Conservation (phyloP, 768 basidiomycete genomes). For the Steccherinum ochraceum region DNA sequence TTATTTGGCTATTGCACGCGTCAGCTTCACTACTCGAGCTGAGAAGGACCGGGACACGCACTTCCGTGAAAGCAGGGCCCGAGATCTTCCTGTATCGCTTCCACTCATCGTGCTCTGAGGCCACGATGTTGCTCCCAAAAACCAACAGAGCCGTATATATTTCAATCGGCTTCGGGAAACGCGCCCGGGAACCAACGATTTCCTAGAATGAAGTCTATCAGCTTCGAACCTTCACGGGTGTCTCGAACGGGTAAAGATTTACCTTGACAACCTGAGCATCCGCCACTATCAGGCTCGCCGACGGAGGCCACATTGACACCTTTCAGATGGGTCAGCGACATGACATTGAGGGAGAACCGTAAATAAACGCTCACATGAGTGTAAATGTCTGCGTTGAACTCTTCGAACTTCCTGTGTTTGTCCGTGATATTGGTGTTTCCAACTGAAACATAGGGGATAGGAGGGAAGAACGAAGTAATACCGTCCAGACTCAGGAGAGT, state of each 20-base stretch:
- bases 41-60: too few relatives aligned
- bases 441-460: slow-evolving; percentile 6
- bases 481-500: slow-evolving; percentile 8
- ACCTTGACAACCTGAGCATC: slow-evolving; percentile 13
- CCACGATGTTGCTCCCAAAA: slow-evolving; percentile 60
- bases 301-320: too few relatives aligned
- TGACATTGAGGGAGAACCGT: too few relatives aligned
- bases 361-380: not conserved
- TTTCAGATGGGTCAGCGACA: too few relatives aligned
- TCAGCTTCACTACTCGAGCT: too few relatives aligned
- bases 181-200: slow-evolving; percentile 38
- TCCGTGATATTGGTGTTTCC: not conserved
- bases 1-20: slow-evolving; percentile 40
- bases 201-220: slow-evolving; percentile 35
- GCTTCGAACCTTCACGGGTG: too few relatives aligned
- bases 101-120: slow-evolving; percentile 59
- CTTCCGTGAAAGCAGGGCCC: slow-evolving; percentile 57
- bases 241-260: not conserved
- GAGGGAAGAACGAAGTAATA: slow-evolving; percentile 11
- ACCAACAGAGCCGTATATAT: slow-evolving; percentile 39
- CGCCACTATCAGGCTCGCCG: too few relatives aligned
- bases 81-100: slow-evolving; percentile 57
- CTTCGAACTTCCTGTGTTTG: not conserved
- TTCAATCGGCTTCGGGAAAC: slow-evolving; percentile 52
- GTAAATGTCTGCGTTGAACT: not conserved